Percentiles rank a stretch among this genome's conserved stretches.
phyloP scores from a whole-genome alignment of 2,329 filamentous ascomycete species.

The Colletotrichum brevisporum region DNA sequence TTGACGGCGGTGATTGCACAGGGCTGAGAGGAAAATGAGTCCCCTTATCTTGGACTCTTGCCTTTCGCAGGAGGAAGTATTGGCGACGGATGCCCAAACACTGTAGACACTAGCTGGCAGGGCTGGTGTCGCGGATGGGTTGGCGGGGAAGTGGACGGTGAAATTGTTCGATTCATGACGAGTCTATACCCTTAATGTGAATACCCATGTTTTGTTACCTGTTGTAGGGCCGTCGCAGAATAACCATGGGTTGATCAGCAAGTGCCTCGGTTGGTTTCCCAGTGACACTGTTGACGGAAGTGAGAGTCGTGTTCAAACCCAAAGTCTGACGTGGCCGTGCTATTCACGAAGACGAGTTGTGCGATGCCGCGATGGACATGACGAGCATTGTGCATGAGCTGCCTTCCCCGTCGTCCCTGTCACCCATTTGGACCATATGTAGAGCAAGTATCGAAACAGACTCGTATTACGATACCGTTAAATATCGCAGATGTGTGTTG shows the following conservation, averaged over 20 bases:
- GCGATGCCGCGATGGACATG: too few relatives aligned
- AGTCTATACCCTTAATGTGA: conserved; percentile 43
- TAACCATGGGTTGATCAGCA: not conserved
- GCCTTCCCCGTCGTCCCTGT: too few relatives aligned
- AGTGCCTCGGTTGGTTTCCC: not conserved
- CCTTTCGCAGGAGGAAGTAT: conserved; percentile 7
- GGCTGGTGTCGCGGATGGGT: conserved; percentile 19
- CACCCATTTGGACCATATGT: too few relatives aligned
- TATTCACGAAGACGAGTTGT: too few relatives aligned
- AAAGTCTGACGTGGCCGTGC: too few relatives aligned
- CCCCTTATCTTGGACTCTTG: too few relatives aligned
- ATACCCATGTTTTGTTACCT: conserved; percentile 20
- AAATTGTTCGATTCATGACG: conserved; percentile 41
- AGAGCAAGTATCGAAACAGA: too few relatives aligned
- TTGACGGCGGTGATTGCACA: conserved; percentile 18
- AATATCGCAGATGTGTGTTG: too few relatives aligned
- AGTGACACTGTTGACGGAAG: not conserved
- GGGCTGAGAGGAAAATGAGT: not conserved
- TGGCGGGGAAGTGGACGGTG: conserved; percentile 17
- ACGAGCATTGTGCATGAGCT: too few relatives aligned
- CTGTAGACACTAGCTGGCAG: not conserved
- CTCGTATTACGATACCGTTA: too few relatives aligned
- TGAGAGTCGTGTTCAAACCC: too few relatives aligned
- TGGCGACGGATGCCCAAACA: not conserved
- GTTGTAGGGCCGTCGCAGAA: not conserved